Evolutionary conservation across 805 yeast genomes (phyloP).

Genomic region (Ogataea saltuana): DNA sequence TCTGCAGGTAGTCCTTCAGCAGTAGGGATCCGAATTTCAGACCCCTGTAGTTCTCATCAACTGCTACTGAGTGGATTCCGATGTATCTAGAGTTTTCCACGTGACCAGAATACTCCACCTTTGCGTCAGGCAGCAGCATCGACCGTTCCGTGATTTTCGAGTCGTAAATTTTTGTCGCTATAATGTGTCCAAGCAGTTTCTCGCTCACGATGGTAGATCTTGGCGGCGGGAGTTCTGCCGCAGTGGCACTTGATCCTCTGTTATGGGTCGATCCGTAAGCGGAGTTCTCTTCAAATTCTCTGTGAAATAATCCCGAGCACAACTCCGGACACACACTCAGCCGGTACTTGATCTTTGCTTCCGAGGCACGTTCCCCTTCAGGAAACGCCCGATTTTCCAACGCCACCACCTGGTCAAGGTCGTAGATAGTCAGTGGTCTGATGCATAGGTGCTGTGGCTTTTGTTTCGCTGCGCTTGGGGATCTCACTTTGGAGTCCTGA

Average conservation of each 20-base stretch:
- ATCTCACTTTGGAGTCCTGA: conserved; percentile 16
- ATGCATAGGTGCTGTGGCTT: conserved; percentile 63
- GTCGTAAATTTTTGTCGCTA: conserved; percentile 68
- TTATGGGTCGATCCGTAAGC: conserved; percentile 9
- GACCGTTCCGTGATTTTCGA: conserved; percentile 51
- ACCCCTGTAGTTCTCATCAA: conserved; percentile 77
- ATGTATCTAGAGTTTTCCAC: conserved; percentile 70
- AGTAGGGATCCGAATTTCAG: conserved; percentile 80
- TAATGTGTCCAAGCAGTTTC: conserved; percentile 73
- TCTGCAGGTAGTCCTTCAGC: conserved; percentile 87
- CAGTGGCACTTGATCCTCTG: conserved; percentile 26
- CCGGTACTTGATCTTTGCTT: conserved; percentile 67
- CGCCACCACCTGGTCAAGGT: conserved; percentile 57
- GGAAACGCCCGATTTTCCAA: conserved; percentile 74
- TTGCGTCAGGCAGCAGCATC: conserved; percentile 56
- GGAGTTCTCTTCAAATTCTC: conserved; percentile 50
- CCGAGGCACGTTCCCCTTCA: conserved; percentile 64
- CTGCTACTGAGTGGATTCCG: conserved; percentile 80
- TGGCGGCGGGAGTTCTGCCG: conserved; percentile 39
- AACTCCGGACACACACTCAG: conserved; percentile 85
- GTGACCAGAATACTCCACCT: conserved; percentile 55
- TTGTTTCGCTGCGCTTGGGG: conserved; percentile 29
- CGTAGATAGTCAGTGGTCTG: conserved; percentile 79
- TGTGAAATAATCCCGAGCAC: conserved; percentile 81
- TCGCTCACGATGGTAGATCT: conserved; percentile 56